Base-by-base conservation (phyloP, 2,329 filamentous ascomycete genomes). In the Colletotrichum chrysophilum region DNA sequence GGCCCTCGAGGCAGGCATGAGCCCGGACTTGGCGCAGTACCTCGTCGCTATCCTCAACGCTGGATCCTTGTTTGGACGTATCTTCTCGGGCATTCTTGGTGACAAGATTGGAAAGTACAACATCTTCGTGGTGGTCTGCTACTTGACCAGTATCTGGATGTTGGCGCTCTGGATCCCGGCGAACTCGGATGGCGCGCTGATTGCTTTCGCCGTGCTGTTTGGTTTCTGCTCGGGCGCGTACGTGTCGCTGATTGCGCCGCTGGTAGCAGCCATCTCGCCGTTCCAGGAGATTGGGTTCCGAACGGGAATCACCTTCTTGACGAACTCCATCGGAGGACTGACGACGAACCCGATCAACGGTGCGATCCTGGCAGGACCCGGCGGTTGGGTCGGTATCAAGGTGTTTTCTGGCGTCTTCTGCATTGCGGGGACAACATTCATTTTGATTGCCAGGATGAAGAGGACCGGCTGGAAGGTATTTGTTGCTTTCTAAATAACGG, bases 281-380 rank as follows among this genome's bases (percentile, higher is more conserved):
- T 83, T 90, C 70, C 82, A 85, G 3, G 86, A 91, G 78, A 88
- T 92, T 10, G 91, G 91, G 3, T 86, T 89, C 13, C 85, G 90
- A 1, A 82, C 78, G 5, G 85, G 85, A 3, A 79, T 85, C 1
- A 77, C 83, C 6, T 93, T 92, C 79, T 87, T 88, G 4, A 81
- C 90, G n/a, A 84, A 89, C 18, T 87, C 89, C 3, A 82, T 94
- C 43, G 88, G 88, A 0, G 91, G 90, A 4, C 82, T 94, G 18
- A 88, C 89, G 3, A 89, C 90, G 0, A 90, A 86, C 71, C 91
- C 91, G 0, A 91, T 93, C 77, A 89, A 85, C 1, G 91, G 91
- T 0, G 86, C 87, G 1, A 85, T 86, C 61, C 66, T 86, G 3
- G 77, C 81, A 1, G 75, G 61, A 2, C 75, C 80, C 0, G 74